Base-by-base conservation (phyloP, 129 eudicot genomes). In the Mikania micrantha region DNA sequence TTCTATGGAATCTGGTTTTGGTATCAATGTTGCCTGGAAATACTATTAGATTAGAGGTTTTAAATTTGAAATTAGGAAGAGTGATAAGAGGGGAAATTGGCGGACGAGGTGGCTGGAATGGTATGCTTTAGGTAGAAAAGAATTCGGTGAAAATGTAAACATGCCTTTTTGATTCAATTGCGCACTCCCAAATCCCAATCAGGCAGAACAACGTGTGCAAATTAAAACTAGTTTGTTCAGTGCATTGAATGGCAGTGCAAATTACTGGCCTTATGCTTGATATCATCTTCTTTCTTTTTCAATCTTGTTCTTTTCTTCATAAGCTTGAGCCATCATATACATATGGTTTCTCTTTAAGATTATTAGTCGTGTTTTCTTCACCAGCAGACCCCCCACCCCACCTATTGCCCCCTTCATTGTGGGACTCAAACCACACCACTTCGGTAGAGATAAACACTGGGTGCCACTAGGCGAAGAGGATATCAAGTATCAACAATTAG, bases 231-330 rank as follows among this genome's bases (percentile, higher is more conserved):
- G 59, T 47, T 47, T 66, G 44, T 31, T 66, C 19, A 16, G 60
- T 66, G 59, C 31, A 47, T n/a, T 65, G 8, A 41, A 40, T 45
- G 42, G 52, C 69, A 60, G 49, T 62, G 69, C 53, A 41, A 15
- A 41, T 24, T 15, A 24, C 36, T 13, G 24, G 36, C 9, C 10
- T 64, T 44, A 64, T 40, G 35, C 52, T 40, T 39, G 12, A 12
- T 29, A 22, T 63, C 34, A 5, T 39, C 22, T 63, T 27, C 36
- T 22, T 63, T 9, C 58, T 50, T 50, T 50, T 50, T 29, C 59
- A 52, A 7, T 20, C 22, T 52, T 31, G 6, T 52, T 21, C 29
- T 11, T 16, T 48, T 48, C 24, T 16, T 48, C 57, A 19, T 19
- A 49, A 49, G 34, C 52, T 63, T 63, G 52, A 39, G n/a, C 19